These are phyloP conservation scores for Gossypium gossypioides DNA, from an alignment of 441 rosid genomes.

Conservation along the genomic window DNA sequence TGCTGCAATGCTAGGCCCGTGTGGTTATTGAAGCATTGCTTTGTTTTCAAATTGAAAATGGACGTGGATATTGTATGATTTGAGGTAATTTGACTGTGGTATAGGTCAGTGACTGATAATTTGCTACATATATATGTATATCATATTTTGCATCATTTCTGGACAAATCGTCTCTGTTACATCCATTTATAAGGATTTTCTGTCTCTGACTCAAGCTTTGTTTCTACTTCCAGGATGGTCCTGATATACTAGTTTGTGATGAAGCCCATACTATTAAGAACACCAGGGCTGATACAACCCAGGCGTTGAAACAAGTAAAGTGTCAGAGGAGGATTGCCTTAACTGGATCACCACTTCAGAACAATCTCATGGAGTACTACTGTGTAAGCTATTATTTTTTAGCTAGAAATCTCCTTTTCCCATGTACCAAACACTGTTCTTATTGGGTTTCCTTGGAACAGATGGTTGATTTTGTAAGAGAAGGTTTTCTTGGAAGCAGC, in stretches of 20 bases:
- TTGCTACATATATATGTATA: not conserved
- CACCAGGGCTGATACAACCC: constrained; percentile 94
- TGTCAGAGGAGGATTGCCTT: constrained; percentile 99
- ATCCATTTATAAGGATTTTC: not conserved
- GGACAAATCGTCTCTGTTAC: not conserved
- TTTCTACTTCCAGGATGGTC: constrained; percentile 68
- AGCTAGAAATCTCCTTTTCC: not conserved
- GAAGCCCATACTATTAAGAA: constrained; percentile 98
- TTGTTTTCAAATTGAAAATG: constrained; percentile 3
- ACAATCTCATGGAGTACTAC: constrained; percentile 98
- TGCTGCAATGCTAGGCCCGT: not conserved
- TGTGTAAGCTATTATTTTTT: constrained; percentile 57
- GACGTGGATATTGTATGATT: not conserved
- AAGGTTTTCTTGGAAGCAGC: constrained; percentile 99
- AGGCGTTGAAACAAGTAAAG: constrained; percentile 86
- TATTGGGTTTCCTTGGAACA: constrained; percentile 35
- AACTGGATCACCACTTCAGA: constrained; percentile 99
- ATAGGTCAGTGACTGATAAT: not conserved
- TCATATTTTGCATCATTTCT: constrained; percentile 2
- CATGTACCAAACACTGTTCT: not conserved
- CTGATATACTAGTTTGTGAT: constrained; percentile 99
- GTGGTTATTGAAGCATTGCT: not conserved
- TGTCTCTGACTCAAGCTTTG: constrained; percentile 1
- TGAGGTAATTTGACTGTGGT: not conserved
- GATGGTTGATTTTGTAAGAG: constrained; percentile 99